Conservation (phyloP, 2,329 filamentous ascomycete species). For the Pleurostoma richardsiae region DNA sequence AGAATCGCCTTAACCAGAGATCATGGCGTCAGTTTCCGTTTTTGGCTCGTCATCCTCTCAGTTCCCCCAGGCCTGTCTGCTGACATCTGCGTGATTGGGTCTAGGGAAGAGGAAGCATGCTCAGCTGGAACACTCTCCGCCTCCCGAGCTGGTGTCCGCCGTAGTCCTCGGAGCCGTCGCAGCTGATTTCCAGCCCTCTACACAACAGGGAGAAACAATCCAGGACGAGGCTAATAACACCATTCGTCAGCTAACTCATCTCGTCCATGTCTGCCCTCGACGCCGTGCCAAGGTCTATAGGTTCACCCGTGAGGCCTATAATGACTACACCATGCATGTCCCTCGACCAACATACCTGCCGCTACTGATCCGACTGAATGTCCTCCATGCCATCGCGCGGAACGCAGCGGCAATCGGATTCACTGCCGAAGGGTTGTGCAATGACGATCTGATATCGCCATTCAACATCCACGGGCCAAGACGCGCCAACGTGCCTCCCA, state of each 20-base stretch:
- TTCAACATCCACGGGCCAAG: neutral
- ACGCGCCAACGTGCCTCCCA: neutral
- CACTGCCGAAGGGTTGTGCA: neutral
- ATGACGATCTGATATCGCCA: neutral
- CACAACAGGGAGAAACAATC: no score
- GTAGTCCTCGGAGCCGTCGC: no score
- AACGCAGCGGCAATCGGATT: neutral
- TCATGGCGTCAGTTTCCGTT: neutral
- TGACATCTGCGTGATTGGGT: neutral
- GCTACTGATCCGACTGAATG: neutral
- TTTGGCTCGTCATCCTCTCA: neutral
- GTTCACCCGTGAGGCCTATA: no score
- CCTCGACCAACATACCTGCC: no score
- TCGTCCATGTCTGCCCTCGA: no score
- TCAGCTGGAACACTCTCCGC: neutral
- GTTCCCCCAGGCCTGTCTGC: neutral
- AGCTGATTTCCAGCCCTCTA: no score
- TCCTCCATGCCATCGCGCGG: neutral
- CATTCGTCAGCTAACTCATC: no score
- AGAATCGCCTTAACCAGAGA: neutral
- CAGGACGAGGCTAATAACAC: no score
- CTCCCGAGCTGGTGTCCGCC: neutral
- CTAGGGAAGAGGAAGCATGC: neutral
- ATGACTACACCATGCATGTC: no score
- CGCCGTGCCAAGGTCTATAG: no score